Percentiles rank a stretch among this genome's conserved stretches.
Conservation (phyloP, 2,329 filamentous ascomycete species). For the Tolypocladium cylindrosporum region DNA sequence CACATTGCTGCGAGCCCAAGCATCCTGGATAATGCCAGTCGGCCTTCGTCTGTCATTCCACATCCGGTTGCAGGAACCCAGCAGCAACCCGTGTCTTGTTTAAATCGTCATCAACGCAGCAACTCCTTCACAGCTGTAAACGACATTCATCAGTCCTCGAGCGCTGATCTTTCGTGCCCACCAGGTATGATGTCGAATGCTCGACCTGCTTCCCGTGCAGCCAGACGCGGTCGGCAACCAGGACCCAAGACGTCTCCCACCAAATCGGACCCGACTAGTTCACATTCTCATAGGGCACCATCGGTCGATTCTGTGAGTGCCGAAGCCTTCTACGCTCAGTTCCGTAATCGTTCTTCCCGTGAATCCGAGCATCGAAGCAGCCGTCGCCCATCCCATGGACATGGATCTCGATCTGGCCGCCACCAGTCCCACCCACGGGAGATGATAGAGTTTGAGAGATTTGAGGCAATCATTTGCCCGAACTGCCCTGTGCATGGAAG, state of each 20-base stretch:
- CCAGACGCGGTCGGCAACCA: conserved; percentile 3
- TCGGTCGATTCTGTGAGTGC: conserved; percentile 2
- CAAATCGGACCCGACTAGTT: neutral
- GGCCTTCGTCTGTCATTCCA: neutral
- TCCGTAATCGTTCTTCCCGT: no score
- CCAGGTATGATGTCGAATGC: neutral
- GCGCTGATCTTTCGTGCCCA: neutral
- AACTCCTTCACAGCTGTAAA: neutral
- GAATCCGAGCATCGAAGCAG: no score
- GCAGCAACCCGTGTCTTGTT: neutral
- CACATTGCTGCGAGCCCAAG: conserved; percentile 17
- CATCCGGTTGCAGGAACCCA: conserved; percentile 1
- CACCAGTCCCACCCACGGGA: neutral
- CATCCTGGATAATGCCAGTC: conserved; percentile 5
- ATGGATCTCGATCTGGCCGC: neutral
- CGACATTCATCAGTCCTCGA: neutral
- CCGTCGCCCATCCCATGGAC: neutral
- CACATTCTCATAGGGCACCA: neutral
- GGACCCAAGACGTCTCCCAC: neutral
- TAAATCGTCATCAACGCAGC: neutral
- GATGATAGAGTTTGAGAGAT: conserved; percentile 6
- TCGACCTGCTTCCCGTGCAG: neutral
- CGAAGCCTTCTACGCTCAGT: neutral
- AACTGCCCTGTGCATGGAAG: conserved; percentile 9
- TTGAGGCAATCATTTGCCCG: conserved; percentile 9